Conservation (phyloP, 1,284 basidiomycete genomes). For the Pholiota adiposa region DNA sequence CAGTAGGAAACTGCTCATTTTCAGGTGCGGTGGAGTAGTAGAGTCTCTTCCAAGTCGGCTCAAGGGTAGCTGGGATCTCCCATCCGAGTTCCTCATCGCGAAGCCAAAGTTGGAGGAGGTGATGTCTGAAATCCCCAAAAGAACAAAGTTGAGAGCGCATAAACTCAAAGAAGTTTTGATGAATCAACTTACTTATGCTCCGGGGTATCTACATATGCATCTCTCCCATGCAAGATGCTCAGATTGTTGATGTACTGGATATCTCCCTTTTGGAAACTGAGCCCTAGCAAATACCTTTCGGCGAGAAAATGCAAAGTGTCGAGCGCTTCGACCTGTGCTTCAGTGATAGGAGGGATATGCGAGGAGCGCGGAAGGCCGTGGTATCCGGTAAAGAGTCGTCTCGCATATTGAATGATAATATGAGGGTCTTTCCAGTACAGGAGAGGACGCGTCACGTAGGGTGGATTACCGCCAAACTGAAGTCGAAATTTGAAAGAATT, state of each 20-base stretch:
- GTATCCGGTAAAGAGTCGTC: conserved; percentile 43
- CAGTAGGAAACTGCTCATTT: conserved; percentile 8
- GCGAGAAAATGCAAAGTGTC: conserved; percentile 45
- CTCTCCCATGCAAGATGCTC: conserved; percentile 44
- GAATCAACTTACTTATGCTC: conserved; percentile 35
- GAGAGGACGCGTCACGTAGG: conserved; percentile 38
- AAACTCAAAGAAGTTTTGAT: not conserved
- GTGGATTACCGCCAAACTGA: conserved; percentile 41
- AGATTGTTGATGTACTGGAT: conserved; percentile 51
- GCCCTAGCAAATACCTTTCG: conserved; percentile 40
- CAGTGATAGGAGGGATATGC: conserved; percentile 45
- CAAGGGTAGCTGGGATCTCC: conserved; percentile 30
- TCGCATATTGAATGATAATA: conserved; percentile 46
- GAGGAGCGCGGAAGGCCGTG: conserved; percentile 25
- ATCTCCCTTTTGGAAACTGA: conserved; percentile 49
- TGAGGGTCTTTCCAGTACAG: conserved; percentile 40
- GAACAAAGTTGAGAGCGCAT: not conserved
- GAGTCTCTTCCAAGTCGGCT: conserved; percentile 24
- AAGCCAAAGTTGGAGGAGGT: conserved; percentile 29
- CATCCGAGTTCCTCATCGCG: conserved; percentile 34
- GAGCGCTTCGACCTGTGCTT: conserved; percentile 48
- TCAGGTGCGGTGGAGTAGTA: conserved; percentile 12
- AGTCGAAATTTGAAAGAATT: not conserved
- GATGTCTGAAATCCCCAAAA: not conserved
- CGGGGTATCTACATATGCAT: conserved; percentile 43